Evolutionary conservation across 1,284 basidiomycete species (phyloP), one percentile per base, ranked within the genome.

Genomic region (Ceratobasidium sp.): DNA sequence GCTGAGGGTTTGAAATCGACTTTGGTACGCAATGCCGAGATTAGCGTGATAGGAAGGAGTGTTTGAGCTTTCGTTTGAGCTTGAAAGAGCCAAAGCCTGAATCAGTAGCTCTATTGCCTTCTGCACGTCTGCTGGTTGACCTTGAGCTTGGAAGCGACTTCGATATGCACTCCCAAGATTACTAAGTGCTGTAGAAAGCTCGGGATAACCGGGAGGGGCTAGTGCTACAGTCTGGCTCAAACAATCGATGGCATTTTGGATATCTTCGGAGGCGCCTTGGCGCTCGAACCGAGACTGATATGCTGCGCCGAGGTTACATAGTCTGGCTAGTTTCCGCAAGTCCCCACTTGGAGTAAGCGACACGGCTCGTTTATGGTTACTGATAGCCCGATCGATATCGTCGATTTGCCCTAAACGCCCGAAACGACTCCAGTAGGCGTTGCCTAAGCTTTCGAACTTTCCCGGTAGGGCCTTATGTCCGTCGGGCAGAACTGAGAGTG

Each of bases 231-330:
- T 49, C 28, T 69, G 46, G 51, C 42, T 69, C 1, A 28, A 23
- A 49, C 26, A 33, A 23, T 69, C 67, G 15, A 69, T 77, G 15
- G 63, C 63, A 3, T 26, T 40, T 7, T 77, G 28, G 4, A 68
- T 28, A 77, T 77, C 63, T 23, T 40, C 4, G n/a, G 44, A 7
- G 18, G 18, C 6, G 33, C 23, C 23, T 28, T 51, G 33, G 33
- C 56, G 40, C n/a, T 60, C 12, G 26, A 42, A 78, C n/a, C 68
- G 67, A 18, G 20, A 40, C 9, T 20, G 23, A 20, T 60, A 39
- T 4, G 66, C 46, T 26, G 7, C 66, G 20, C 68, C 77, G 33
- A 78, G 77, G 56, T 78, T 78, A 15, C 40, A 15, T 3, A 61
- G 44, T 13, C 40, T n/a, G 42, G 7, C 23, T 10, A 42, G 51